Percentiles rank a stretch among this genome's conserved stretches.
Conservation (phyloP, 352 stramenopile genomes). For the Globisporangium parvum region DNA sequence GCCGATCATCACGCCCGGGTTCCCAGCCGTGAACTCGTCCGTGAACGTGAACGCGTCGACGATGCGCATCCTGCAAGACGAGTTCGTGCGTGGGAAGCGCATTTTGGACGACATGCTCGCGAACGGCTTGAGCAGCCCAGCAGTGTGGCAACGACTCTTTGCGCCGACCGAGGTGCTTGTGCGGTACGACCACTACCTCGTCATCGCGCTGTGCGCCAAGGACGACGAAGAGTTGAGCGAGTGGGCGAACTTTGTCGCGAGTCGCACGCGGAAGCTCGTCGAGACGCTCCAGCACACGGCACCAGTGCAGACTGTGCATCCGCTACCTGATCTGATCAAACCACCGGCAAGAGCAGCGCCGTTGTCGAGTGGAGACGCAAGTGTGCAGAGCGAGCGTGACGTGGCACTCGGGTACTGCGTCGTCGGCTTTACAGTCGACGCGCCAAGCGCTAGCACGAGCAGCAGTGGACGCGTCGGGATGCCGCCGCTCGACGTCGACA, state of each 20-base stretch:
- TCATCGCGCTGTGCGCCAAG: conserved; percentile 49
- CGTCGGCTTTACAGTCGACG: conserved; percentile 50
- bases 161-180: conserved; percentile 69
- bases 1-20: conserved; percentile 85
- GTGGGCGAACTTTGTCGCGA: conserved; percentile 75
- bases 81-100: conserved; percentile 63
- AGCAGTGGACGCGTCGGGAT: too few species aligned
- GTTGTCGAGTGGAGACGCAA: neutral
- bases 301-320: conserved; percentile 56
- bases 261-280: conserved; percentile 78
- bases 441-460: too few species aligned
- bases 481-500: conserved; percentile 15
- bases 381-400: neutral
- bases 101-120: conserved; percentile 72
- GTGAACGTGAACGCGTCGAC: conserved; percentile 83
- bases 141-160: conserved; percentile 75
- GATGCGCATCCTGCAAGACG: conserved; percentile 61
- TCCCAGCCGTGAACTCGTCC: conserved; percentile 75
- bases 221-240: conserved; percentile 53
- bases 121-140: conserved; percentile 55
- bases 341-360: neutral
- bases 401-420: conserved; percentile 62
- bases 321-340: conserved; percentile 59
- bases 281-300: conserved; percentile 72
- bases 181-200: conserved; percentile 80